A percentile compares a stretch with the other conserved stretches of the same genome.
These are phyloP conservation scores for Stephania cephalantha DNA, from an alignment of 164 flowering plant species.

Conservation along the genomic window DNA sequence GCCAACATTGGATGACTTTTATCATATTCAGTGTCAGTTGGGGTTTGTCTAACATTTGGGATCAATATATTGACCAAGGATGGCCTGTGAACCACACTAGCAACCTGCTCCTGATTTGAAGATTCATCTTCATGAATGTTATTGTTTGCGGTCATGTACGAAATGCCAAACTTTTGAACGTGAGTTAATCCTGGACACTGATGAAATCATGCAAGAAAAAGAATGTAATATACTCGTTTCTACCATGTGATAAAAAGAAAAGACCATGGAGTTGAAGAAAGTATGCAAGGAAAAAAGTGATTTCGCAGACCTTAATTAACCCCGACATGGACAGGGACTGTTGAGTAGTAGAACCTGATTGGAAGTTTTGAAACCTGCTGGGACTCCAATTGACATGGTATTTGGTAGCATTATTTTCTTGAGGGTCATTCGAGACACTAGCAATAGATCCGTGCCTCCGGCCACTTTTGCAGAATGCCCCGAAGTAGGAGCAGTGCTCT, in stretches of 20 bases:
- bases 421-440: conserved; percentile 22
- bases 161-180: conserved; percentile 62
- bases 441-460: conserved; percentile 25
- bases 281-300: no score
- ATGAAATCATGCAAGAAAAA: conserved; percentile 6
- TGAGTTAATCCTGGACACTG: conserved; percentile 80
- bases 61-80: conserved; percentile 12
- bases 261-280: not conserved
- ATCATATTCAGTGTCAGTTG: conserved; percentile 13
- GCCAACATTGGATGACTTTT: conserved; percentile 9
- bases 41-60: conserved; percentile 13
- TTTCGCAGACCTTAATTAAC: conserved; percentile 47
- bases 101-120: conserved; percentile 12
- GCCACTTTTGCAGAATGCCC: conserved; percentile 58
- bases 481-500: conserved; percentile 87
- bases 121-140: conserved; percentile 20
- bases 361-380: conserved; percentile 20
- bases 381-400: conserved; percentile 19
- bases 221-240: not conserved
- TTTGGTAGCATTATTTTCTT: conserved; percentile 34
- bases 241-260: not conserved
- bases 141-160: conserved; percentile 33
- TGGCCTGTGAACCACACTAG: conserved; percentile 21
- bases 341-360: conserved; percentile 16
- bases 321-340: conserved; percentile 29